A percentile compares a stretch with the other conserved stretches of the same genome.
Conservation (phyloP, 2,329 filamentous ascomycete genomes). For the Aspergillus nomiae region DNA sequence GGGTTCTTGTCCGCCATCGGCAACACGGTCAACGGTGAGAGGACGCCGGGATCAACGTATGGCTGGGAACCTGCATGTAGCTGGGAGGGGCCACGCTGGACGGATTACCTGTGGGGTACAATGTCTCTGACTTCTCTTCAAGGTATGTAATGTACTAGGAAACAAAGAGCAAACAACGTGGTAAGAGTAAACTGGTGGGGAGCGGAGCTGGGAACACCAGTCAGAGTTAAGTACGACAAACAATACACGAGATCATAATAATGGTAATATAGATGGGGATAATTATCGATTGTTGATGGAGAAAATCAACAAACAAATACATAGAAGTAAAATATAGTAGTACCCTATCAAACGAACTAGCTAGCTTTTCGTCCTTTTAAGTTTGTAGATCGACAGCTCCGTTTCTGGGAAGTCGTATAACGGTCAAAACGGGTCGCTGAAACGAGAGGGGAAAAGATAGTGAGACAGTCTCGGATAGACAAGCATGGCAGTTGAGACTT, state of each 20-base stretch:
- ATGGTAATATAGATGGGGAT: not conserved
- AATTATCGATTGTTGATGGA: not conserved
- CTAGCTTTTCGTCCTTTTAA: not conserved
- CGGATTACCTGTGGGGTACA: not conserved
- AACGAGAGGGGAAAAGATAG: not conserved
- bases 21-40: not conserved
- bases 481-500: not conserved
- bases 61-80: not conserved
- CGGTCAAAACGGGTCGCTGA: not conserved
- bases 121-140: not conserved
- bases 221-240: not conserved
- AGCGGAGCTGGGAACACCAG: no score
- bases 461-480: not conserved
- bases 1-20: conserved; percentile 27
- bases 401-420: not conserved
- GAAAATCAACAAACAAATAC: not conserved
- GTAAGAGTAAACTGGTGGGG: not conserved
- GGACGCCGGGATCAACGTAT: not conserved
- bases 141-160: not conserved
- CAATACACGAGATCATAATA: not conserved
- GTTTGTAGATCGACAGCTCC: not conserved
- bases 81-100: not conserved
- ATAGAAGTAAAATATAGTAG: not conserved
- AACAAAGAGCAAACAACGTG: not conserved
- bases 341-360: not conserved